Evolutionary conservation across 2,329 filamentous ascomycete species (phyloP).

Genomic region (Seiridium cupressi): DNA sequence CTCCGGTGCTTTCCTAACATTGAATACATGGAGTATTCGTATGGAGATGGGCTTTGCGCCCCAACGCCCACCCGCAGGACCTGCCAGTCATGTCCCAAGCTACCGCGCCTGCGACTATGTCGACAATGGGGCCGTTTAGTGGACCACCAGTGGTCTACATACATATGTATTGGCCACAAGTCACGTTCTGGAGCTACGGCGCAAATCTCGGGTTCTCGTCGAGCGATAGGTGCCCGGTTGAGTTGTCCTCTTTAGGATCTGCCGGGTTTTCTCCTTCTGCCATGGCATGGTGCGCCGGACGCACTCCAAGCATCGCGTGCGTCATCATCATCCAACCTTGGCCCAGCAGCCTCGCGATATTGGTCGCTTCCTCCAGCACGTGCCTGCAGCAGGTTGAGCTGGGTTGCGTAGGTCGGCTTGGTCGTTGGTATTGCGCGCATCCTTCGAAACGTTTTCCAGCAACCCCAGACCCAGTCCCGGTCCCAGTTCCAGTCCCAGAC

Average conservation of each 20-base stretch:
- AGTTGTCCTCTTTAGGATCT: not conserved
- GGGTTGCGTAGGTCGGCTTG: not conserved
- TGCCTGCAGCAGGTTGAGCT: not conserved
- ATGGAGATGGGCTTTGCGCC: too few relatives aligned
- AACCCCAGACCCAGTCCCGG: not conserved
- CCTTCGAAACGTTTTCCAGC: not conserved
- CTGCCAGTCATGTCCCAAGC: not conserved
- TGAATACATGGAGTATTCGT: too few relatives aligned
- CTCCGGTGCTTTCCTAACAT: too few relatives aligned
- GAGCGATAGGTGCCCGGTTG: not conserved
- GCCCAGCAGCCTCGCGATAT: not conserved
- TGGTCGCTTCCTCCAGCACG: not conserved
- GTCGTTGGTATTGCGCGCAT: too few relatives aligned
- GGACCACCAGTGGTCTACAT: too few relatives aligned
- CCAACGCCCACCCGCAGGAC: not conserved
- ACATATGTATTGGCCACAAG: not conserved
- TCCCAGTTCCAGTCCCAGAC: not conserved
- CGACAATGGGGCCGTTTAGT: not conserved
- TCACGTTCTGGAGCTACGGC: not conserved
- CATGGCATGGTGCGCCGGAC: not conserved
- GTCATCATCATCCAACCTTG: not conserved
- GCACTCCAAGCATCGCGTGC: not conserved
- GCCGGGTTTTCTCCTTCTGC: not conserved
- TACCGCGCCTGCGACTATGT: not conserved
- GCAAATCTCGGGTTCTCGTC: not conserved